These are phyloP conservation scores for Buddleja alternifolia DNA, from an alignment of 257 asterid species.

Conservation along the genomic window DNA sequence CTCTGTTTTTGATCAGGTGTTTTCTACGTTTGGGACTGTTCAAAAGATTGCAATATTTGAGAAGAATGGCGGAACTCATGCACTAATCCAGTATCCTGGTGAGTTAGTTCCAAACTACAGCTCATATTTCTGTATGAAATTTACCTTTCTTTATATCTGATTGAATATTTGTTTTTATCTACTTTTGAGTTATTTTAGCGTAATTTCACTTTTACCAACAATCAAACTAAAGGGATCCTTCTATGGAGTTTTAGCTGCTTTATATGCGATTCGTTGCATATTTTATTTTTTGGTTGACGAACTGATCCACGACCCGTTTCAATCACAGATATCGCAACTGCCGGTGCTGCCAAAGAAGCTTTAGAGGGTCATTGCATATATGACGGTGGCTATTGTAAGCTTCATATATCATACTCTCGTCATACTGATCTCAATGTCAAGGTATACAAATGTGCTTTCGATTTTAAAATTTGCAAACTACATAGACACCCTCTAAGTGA, in stretches of 20 bases:
- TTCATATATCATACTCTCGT: constrained; percentile 96
- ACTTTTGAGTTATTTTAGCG: neutral
- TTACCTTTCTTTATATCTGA: neutral
- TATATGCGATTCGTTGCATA: neutral
- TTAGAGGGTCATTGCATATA: constrained; percentile 93
- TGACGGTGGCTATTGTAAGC: constrained; percentile 99
- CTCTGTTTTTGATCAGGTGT: constrained; percentile 52
- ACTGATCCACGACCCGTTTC: constrained; percentile 21
- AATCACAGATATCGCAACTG: constrained; percentile 65
- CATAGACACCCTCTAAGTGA: no score
- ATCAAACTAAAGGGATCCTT: constrained; percentile 4
- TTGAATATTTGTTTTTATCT: neutral
- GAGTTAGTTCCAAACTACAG: constrained; percentile 38
- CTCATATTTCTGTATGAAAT: no score
- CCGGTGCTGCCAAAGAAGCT: constrained; percentile 72
- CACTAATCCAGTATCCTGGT: constrained; percentile 81
- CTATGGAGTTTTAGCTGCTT: neutral
- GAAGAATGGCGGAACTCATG: constrained; percentile 90
- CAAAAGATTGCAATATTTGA: constrained; percentile 91
- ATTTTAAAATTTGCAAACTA: constrained; percentile 35
- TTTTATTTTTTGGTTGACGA: constrained; percentile 5
- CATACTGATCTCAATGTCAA: constrained; percentile 94
- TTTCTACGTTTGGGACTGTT: constrained; percentile 75
- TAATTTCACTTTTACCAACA: neutral
- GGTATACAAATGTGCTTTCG: constrained; percentile 62